phyloP scores from a whole-genome alignment of 2,329 filamentous ascomycete genomes.

The Dichotomopilus funicola region DNA sequence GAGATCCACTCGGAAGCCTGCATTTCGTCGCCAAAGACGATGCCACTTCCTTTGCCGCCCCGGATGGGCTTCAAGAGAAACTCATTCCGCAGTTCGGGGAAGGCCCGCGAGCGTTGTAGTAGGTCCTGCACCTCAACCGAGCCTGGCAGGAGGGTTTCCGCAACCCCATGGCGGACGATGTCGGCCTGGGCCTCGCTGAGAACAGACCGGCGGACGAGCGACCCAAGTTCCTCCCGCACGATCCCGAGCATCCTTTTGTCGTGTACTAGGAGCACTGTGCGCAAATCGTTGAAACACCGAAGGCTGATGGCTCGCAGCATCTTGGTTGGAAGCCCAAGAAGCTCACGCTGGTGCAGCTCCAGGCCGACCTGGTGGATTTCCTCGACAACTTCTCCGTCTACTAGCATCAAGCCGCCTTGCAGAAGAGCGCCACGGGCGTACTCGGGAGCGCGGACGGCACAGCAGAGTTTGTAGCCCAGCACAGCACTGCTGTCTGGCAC shows the following conservation, averaged over 20 bases:
- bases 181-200: not conserved
- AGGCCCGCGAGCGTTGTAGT: not conserved
- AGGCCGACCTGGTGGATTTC: not conserved
- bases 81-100: not conserved
- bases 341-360: not conserved
- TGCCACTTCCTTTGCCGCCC: not conserved
- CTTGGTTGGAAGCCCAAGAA: not conserved
- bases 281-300: not conserved
- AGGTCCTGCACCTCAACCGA: not conserved
- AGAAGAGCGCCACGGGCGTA: not conserved
- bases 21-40: not conserved
- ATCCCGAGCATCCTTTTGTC: not conserved
- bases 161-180: not conserved
- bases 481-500: not conserved
- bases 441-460: not conserved
- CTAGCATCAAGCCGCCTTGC: not conserved
- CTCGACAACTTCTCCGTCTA: not conserved
- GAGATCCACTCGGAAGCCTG: not conserved
- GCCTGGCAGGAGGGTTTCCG: not conserved
- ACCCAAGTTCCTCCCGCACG: not conserved
- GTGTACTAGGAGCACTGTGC: not conserved
- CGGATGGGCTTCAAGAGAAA: not conserved
- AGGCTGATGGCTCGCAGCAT: not conserved
- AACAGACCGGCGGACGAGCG: not conserved
- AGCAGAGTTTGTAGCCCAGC: not conserved